Evolutionary conservation across 1,284 basidiomycete genomes (phyloP).

Genomic region (Fomes fomentarius): DNA sequence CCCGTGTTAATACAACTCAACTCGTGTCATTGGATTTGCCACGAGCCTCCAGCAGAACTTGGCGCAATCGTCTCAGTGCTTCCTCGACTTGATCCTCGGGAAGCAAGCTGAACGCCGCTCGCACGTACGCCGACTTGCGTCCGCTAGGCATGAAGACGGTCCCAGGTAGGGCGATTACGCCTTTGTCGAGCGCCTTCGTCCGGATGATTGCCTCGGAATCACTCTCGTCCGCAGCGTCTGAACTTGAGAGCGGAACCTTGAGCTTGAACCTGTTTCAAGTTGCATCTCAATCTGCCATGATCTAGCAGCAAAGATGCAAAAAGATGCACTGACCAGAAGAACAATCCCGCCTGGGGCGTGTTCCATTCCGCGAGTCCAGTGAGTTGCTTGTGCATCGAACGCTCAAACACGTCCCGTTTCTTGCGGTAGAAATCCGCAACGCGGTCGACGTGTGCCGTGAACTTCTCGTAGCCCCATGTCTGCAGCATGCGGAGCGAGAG

Average conservation of each 20-base stretch:
- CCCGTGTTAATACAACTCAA: too few relatives aligned
- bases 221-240: constrained; percentile 46
- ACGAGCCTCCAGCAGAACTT: constrained; percentile 39
- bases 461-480: constrained; percentile 81
- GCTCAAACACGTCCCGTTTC: constrained; percentile 83
- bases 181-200: constrained; percentile 77
- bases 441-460: constrained; percentile 70
- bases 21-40: not conserved
- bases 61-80: constrained; percentile 70
- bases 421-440: constrained; percentile 82
- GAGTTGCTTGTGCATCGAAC: constrained; percentile 75
- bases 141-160: constrained; percentile 77
- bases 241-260: constrained; percentile 34
- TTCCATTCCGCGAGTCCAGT: constrained; percentile 83
- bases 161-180: constrained; percentile 90
- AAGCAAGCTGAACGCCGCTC: constrained; percentile 82
- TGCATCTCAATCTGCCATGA: too few relatives aligned
- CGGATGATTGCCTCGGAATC: constrained; percentile 83
- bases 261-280: constrained; percentile 66
- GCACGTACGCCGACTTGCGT: constrained; percentile 70
- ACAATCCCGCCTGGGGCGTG: constrained; percentile 89
- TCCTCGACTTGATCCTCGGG: constrained; percentile 73
- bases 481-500: constrained; percentile 73
- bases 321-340: constrained; percentile 68
- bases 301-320: too few relatives aligned